Base-by-base conservation (phyloP, 2,329 filamentous ascomycete genomes). In the Neurospora crassa region DNA sequence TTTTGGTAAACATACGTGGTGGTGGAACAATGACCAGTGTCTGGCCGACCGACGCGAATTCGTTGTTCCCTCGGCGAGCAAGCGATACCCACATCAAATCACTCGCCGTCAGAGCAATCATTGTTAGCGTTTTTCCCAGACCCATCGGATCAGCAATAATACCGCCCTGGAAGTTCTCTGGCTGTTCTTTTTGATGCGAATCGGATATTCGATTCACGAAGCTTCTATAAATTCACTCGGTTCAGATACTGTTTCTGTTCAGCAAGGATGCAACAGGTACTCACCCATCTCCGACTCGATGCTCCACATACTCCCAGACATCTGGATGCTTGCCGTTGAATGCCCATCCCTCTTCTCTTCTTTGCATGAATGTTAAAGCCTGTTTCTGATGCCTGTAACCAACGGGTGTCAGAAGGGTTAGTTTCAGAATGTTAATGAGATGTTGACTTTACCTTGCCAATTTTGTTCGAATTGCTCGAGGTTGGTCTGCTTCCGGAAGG, bases 131-230 rank as follows among this genome's bases (percentile, higher is more conserved):
- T 70, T 85, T 85, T 0, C 83, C 83, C 0, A 84, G 75, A 0
- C 83, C 83, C 83, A 85, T 85, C 0, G 80, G 78, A 71, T 85
- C 83, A 0, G 83, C 83, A 29, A 85, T 76, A n/a, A 84, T 81
- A 1, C 83, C 83, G 0, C 83, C 83, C 11, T 75, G 76, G n/a
- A 83, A 83, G 0, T 76, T 45, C 2, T 76, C 72, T 0, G 83
- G 83, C 0, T 77, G 74, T 4, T 82, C 77, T 0, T 1, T 0
- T 53, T 82, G 79, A 11, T 59, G 53, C 0, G 71, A 63, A 0
- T 76, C 73, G 1, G 80, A 80, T 0, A 83, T 72, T 2, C 74
- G 73, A 67, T 84, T 83, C 0, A 80, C 2, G 63, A 79, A 83
- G 10, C 79, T 82, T 67, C 12, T 11, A 67, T n/a, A 6, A 37